A percentile compares a stretch with the other conserved stretches of the same genome.
These are phyloP conservation scores for Avena insularis DNA, from an alignment of 176 grass and related monocot genomes.

Conservation along the genomic window DNA sequence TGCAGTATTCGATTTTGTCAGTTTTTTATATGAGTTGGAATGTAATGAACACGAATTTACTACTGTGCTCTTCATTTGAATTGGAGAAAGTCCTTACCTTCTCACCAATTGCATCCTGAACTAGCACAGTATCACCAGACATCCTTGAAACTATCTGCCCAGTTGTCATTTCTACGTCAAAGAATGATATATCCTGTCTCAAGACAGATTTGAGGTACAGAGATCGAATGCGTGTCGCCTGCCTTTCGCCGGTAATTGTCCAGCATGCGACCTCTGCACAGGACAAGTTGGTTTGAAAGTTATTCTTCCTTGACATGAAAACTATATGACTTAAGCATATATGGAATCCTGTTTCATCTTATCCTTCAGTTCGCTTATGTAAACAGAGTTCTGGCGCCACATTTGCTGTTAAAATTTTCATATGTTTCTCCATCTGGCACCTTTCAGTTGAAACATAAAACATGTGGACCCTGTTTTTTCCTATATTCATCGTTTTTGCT, in stretches of 20 bases:
- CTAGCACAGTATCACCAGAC: constrained; percentile 64
- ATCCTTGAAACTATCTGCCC: constrained; percentile 63
- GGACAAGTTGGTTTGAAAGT: background rate
- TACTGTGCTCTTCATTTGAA: constrained; percentile 14
- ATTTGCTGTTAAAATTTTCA: background rate
- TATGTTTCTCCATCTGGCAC: background rate
- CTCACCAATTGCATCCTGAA: constrained; percentile 85
- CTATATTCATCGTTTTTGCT: background rate
- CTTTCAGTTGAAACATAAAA: constrained; percentile 1
- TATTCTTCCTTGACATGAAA: background rate
- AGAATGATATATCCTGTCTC: constrained; percentile 79
- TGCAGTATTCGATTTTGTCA: constrained; percentile 31
- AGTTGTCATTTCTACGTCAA: constrained; percentile 75
- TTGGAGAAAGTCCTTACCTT: constrained; percentile 50
- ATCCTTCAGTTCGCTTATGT: background rate
- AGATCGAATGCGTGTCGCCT: constrained; percentile 66
- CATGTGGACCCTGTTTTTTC: background rate
- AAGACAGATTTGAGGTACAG: constrained; percentile 77
- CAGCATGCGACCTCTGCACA: constrained; percentile 80
- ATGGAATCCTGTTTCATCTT: background rate
- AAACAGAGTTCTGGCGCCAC: background rate
- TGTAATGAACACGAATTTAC: background rate
- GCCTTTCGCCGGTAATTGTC: constrained; percentile 83
- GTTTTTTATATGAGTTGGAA: background rate
- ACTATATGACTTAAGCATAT: background rate